A percentile compares a stretch with the other conserved stretches of the same genome.
phyloP scores from a whole-genome alignment of 768 basidiomycete genomes.

The Leccinum rimulosum region DNA sequence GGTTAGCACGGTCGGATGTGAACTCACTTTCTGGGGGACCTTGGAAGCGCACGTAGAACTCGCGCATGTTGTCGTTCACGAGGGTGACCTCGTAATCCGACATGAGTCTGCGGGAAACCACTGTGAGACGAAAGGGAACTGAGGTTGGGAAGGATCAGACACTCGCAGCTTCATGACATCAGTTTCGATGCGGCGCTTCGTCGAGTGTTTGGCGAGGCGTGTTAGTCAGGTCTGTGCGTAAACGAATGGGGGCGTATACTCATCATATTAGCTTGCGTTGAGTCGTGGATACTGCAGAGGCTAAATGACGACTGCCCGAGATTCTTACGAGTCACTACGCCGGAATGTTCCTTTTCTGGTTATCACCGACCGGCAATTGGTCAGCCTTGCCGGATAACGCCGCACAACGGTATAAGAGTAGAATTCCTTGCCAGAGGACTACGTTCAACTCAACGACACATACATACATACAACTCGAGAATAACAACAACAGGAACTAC shows the following conservation, averaged over 20 bases:
- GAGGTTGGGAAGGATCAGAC: background rate
- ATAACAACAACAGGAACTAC: slow-evolving; percentile 1
- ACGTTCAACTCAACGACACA: background rate
- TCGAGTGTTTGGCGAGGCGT: slow-evolving; percentile 50
- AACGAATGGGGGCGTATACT: slow-evolving; percentile 39
- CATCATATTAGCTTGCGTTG: slow-evolving; percentile 50
- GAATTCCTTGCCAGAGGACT: slow-evolving; percentile 19
- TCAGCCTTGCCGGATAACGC: background rate
- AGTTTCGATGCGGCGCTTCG: slow-evolving; percentile 95
- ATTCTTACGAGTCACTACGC: slow-evolving; percentile 9
- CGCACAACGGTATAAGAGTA: background rate
- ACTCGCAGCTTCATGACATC: slow-evolving; percentile 98
- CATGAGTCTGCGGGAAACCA: slow-evolving; percentile 70
- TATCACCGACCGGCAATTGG: slow-evolving; percentile 5
- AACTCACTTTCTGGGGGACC: slow-evolving; percentile 90
- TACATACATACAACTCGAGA: slow-evolving; percentile 20
- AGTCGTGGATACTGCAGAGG: slow-evolving; percentile 8
- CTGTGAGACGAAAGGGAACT: slow-evolving; percentile 10
- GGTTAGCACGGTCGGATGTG: background rate
- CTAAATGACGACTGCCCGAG: slow-evolving; percentile 12
- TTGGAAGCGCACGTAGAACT: slow-evolving; percentile 96
- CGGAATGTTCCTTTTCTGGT: slow-evolving; percentile 23
- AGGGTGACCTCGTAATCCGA: slow-evolving; percentile 97
- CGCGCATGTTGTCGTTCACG: slow-evolving; percentile 98
- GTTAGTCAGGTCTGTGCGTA: slow-evolving; percentile 27